Conservation (phyloP, 495 filamentous ascomycete species). For the Durotheca rogersii region DNA sequence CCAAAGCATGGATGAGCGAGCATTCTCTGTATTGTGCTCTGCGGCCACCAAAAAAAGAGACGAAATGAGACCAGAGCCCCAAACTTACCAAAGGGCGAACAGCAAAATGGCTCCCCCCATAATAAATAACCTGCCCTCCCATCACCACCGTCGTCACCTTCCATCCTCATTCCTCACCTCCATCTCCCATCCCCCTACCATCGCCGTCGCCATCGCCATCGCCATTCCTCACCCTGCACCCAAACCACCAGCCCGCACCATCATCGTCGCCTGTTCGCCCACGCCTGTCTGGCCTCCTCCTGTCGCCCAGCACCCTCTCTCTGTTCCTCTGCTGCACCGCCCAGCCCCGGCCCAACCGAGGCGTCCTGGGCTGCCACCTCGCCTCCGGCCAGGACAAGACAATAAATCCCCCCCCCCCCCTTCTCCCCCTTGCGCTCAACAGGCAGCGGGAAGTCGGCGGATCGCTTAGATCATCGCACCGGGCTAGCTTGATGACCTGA, state of each 20-base stretch:
- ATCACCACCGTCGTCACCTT: constrained; percentile 11
- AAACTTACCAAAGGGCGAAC: constrained; percentile 36
- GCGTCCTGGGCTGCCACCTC: constrained; percentile 1
- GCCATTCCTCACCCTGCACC: constrained; percentile 11
- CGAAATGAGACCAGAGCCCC: constrained; percentile 38
- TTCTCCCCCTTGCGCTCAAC: constrained; percentile 1
- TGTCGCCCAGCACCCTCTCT: background rate
- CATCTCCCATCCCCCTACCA: constrained; percentile 18
- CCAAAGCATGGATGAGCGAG: constrained; percentile 27
- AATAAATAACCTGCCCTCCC: constrained; percentile 37
- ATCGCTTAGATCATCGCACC: constrained; percentile 26
- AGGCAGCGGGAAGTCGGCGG: constrained; percentile 22
- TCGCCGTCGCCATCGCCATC: constrained; percentile 21
- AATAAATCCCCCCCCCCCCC: too few relatives aligned
- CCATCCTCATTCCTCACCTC: constrained; percentile 14
- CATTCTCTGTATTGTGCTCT: constrained; percentile 31
- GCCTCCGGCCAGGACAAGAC: constrained; percentile 16
- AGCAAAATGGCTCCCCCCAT: constrained; percentile 39
- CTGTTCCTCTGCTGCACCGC: constrained; percentile 6
- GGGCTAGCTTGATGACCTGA: constrained; percentile 32
- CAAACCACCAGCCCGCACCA: constrained; percentile 24
- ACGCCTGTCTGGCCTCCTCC: too few relatives aligned
- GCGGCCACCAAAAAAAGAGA: constrained; percentile 23
- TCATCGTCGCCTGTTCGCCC: constrained; percentile 14
- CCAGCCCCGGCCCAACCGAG: background rate